These are phyloP conservation scores for Emericellopsis cladophorae DNA, from an alignment of 2,329 filamentous ascomycete genomes.

Conservation along the genomic window DNA sequence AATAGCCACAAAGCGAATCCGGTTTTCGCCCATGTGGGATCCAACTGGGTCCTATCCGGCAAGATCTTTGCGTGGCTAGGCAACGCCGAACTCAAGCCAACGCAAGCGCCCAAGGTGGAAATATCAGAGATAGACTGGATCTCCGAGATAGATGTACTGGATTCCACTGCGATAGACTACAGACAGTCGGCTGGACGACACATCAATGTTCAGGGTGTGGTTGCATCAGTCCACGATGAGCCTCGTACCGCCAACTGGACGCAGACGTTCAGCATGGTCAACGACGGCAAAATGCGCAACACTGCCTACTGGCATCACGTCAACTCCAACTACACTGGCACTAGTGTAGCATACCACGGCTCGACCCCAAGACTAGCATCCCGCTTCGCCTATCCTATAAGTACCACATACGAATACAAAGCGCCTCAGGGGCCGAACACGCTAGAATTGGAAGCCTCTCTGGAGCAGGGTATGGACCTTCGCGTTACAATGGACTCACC, in stretches of 20 bases:
- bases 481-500: background rate
- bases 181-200: conserved; percentile 39
- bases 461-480: background rate
- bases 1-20: conserved; percentile 28
- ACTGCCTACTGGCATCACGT: conserved; percentile 25
- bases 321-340: conserved; percentile 6
- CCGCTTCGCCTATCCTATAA: background rate
- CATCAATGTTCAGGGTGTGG: conserved; percentile 44
- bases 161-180: conserved; percentile 15
- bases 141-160: conserved; percentile 27
- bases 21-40: conserved; percentile 30
- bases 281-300: conserved; percentile 31
- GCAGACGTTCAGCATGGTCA: conserved; percentile 42
- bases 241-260: conserved; percentile 33
- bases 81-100: conserved; percentile 34
- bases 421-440: background rate
- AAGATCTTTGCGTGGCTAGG: conserved; percentile 74
- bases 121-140: conserved; percentile 29
- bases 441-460: background rate
- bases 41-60: conserved; percentile 60
- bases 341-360: background rate
- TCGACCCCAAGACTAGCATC: background rate
- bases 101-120: conserved; percentile 15
- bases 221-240: conserved; percentile 20
- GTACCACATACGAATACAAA: background rate